Base-by-base conservation (phyloP, 306 rosid species). In the Casuarina equisetifolia region DNA sequence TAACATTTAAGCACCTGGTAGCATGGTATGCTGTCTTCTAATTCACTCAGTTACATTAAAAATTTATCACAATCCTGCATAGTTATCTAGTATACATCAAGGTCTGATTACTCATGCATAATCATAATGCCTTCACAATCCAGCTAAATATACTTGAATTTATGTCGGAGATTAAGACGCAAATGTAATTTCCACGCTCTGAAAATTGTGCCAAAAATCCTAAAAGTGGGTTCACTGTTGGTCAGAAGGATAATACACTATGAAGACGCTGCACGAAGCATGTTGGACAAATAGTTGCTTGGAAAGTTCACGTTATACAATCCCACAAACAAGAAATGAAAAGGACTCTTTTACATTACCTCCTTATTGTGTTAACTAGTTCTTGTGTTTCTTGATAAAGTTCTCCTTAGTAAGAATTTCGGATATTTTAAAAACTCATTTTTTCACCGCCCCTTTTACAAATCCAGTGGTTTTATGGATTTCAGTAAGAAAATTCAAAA, bases 171-270 rank as follows among this genome's bases (percentile, higher is more conserved):
- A 87, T 43, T 92, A 83, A 88, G 98, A 88, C 91, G 98, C 89
- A 95, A 91, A 90, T 95, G 97, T 81, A 95, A 95, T 83, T 95
- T 91, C 85, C 97, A 95, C 70, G 97, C 97, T 50, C 75, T 92
- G 85, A 92, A 91, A 72, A 92, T 89, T 45, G 84, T 54, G 55
- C 96, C 92, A 1, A 88, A 89, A 81, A 95, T 95, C 64, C 98
- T 92, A 79, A 58, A 79, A 86, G 86, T 84, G 58, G 98, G 93
- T 40, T 87, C 97, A 1, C 45, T 89, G 20, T 84, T 95, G 83
- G 89, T 91, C 58, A 85, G 78, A 75, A 95, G 97, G 85, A 87
- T 92, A 70, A 85, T 97, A 77, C 85, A 87, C 66, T 25, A 25
- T 25, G 32, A 25, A 25, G 80, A 84, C 19, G 85, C 88, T 71